Evolutionary conservation across 2,329 filamentous ascomycete genomes (phyloP).

Genomic region (Epichloe amarillans): DNA sequence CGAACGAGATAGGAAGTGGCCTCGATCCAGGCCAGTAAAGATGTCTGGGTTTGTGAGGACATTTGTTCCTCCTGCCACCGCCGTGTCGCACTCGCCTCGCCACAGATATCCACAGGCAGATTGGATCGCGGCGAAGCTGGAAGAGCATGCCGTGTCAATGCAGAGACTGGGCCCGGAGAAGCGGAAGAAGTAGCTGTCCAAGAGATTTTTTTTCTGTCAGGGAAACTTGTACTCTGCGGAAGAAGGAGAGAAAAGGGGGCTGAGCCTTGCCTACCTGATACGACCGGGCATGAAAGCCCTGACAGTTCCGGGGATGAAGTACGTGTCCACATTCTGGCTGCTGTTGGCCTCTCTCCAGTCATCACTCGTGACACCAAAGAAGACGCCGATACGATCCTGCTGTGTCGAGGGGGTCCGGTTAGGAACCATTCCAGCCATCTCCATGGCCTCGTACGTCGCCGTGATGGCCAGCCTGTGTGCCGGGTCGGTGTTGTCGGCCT

Average conservation of each 20-base stretch:
- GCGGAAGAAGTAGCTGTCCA: constrained; percentile 54
- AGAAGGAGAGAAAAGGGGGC: too few relatives aligned
- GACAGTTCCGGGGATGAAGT: constrained; percentile 36
- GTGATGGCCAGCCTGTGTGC: constrained; percentile 59
- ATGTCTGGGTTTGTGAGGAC: constrained; percentile 8
- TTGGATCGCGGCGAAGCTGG: constrained; percentile 51
- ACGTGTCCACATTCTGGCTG: constrained; percentile 49
- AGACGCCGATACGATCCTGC: constrained; percentile 48
- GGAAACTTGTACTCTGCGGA: too few relatives aligned
- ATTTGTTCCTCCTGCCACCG: constrained; percentile 3
- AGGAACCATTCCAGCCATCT: constrained; percentile 46
- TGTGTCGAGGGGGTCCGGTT: constrained; percentile 35
- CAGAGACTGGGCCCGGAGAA: constrained; percentile 62
- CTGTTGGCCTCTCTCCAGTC: constrained; percentile 71
- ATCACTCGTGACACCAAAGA: constrained; percentile 64
- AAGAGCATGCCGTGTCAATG: constrained; percentile 66
- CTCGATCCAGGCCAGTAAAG: background rate
- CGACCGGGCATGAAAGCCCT: constrained; percentile 39
- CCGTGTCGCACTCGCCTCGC: constrained; percentile 4
- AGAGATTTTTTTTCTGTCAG: background rate
- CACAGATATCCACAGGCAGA: constrained; percentile 4
- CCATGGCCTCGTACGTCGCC: constrained; percentile 65
- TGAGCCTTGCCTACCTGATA: constrained; percentile 43
- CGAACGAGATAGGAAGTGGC: too few relatives aligned
- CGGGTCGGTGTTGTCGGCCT: constrained; percentile 59